Evolutionary conservation across 1,139 yeast species (phyloP).

Genomic region (Pichia sp.): DNA sequence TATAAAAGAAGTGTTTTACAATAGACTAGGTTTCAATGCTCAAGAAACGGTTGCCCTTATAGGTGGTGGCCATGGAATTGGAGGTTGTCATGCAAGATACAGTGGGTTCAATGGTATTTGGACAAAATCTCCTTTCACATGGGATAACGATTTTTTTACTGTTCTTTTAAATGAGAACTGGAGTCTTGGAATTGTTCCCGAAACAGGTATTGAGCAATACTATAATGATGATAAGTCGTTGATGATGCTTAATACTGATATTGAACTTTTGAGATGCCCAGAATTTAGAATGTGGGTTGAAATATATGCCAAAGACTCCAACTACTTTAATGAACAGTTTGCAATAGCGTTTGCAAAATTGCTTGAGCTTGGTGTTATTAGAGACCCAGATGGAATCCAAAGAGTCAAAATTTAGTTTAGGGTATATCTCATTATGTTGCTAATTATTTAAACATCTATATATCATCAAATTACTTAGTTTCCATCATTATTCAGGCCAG

Average conservation of each 20-base stretch:
- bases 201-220: slow-evolving; percentile 36
- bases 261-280: slow-evolving; percentile 62
- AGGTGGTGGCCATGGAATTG: slow-evolving; percentile 58
- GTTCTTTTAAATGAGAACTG: slow-evolving; percentile 32
- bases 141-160: slow-evolving; percentile 35
- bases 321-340: slow-evolving; percentile 65
- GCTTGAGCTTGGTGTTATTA: slow-evolving; percentile 62
- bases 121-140: slow-evolving; percentile 32
- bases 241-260: slow-evolving; percentile 90
- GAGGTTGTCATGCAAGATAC: slow-evolving; percentile 51
- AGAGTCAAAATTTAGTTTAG: slow-evolving; percentile 20
- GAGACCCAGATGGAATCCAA: slow-evolving; percentile 28
- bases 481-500: slow-evolving; percentile 17
- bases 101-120: slow-evolving; percentile 42
- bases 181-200: slow-evolving; percentile 33
- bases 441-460: not conserved
- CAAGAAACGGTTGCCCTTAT: slow-evolving; percentile 55
- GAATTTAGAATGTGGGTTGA: slow-evolving; percentile 60
- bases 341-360: slow-evolving; percentile 60
- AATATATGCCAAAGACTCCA: slow-evolving; percentile 65
- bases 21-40: slow-evolving; percentile 56
- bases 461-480: not conserved
- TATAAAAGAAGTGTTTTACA: slow-evolving; percentile 42
- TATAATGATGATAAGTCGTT: slow-evolving; percentile 34
- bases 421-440: not conserved